phyloP scores from a whole-genome alignment of 78 protist genomes.

The slime mould (Dictyostelium discoideum) region DNA sequence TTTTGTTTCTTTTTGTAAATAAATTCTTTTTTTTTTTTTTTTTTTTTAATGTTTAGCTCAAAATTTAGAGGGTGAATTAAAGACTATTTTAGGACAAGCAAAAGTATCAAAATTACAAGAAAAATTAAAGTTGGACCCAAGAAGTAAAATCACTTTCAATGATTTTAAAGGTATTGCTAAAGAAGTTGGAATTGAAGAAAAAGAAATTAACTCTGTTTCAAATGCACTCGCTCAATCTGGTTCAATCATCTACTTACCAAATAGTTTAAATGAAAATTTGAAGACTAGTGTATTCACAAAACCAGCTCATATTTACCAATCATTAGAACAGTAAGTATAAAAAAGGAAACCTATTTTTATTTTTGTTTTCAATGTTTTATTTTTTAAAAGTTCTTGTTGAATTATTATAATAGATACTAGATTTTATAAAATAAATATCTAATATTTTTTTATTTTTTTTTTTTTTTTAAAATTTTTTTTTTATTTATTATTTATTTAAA shows the following conservation, averaged over 20 bases:
- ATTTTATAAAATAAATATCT: neutral
- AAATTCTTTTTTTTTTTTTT: no score
- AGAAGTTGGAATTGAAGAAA: constrained; percentile 35
- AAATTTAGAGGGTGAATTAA: constrained; percentile 4
- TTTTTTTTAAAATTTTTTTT: no score
- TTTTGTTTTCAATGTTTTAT: neutral
- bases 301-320: constrained; percentile 59
- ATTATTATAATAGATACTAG: no score
- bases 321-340: constrained; percentile 72
- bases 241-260: constrained; percentile 41
- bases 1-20: no score
- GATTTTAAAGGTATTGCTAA: constrained; percentile 32
- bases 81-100: constrained; percentile 16
- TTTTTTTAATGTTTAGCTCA: neutral
- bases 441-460: no score
- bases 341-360: no score
- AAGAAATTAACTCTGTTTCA: constrained; percentile 21
- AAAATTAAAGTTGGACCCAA: constrained; percentile 56
- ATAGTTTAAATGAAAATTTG: neutral
- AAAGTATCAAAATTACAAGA: constrained; percentile 53
- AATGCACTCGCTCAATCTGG: constrained; percentile 45
- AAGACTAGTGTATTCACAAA: constrained; percentile 31
- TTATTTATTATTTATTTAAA: neutral
- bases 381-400: no score
- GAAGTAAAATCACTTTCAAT: constrained; percentile 53